Evolutionary conservation across 345 rosid genomes (phyloP), one percentile per base, ranked within the genome.

Genomic region (Salix exigua): DNA sequence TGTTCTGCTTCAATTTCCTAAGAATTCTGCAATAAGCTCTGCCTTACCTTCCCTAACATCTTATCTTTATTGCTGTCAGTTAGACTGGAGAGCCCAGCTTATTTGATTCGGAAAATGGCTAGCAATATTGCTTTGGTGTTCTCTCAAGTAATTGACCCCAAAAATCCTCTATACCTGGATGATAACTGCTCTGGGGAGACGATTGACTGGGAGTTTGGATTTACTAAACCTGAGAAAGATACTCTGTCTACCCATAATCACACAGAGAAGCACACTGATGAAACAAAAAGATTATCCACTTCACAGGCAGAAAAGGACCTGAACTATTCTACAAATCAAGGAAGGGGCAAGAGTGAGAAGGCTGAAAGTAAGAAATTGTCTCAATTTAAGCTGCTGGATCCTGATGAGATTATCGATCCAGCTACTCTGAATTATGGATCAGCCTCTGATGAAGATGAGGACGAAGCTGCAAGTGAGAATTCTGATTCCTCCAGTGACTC

Each of bases 401-500:
- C 98, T 14, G 96, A 91, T 89, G 99, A 93, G 83, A 91, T 91
- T 76, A 80, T 95, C 81, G 99, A 95, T 87, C 92, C 91, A 58
- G 90, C 88, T 68, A 78, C 85, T 5, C 84, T 96, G 66, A 91
- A 85, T 76, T 83, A 82, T 82, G 94, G 86, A 68, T 82, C 85
- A 6, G 81, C 75, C 71, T 89, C 94, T 30, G 91, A 88, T 80
- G 37, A 86, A 82, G 92, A 86, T 42, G 89, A 83, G 68, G 83
- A 81, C 65, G 96, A 93, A 68, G 72, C 77, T 71, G 83, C 79
- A 28, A 93, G 90, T 72, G 88, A 86, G 82, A 84, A 77, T 85
- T 92, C 98, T 18, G 94, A 92, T 82, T 81, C 85, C 62, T 88
- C 89, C 19, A 85, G 89, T 83, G 95, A 88, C 83, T 88, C 97